These are phyloP conservation scores for Beauveria asiatica DNA, from an alignment of 2,329 filamentous ascomycete species.

Conservation along the genomic window DNA sequence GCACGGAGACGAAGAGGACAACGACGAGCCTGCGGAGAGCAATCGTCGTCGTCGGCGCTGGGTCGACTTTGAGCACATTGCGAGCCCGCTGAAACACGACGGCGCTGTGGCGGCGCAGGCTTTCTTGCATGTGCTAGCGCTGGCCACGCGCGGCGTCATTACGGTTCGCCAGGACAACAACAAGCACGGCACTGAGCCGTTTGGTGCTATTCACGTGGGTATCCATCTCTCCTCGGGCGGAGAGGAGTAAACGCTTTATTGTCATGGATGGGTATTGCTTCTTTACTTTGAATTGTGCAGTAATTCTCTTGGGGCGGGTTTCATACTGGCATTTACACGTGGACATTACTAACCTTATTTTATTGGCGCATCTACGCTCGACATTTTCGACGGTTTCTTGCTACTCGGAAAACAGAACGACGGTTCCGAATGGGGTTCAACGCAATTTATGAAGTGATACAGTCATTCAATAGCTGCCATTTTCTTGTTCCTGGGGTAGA, in stretches of 20 bases:
- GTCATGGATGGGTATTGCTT: background rate
- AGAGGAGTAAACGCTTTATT: background rate
- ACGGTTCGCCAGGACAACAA: slow-evolving; percentile 50
- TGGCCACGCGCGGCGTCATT: slow-evolving; percentile 59
- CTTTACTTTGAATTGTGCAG: background rate
- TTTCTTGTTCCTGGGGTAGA: background rate
- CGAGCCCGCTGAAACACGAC: slow-evolving; percentile 47
- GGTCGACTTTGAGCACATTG: slow-evolving; percentile 61
- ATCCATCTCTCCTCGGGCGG: slow-evolving; percentile 17
- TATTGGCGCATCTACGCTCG: background rate
- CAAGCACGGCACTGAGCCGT: slow-evolving; percentile 25
- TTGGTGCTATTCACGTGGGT: slow-evolving; percentile 40
- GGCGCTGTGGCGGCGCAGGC: slow-evolving; percentile 63
- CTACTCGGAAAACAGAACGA: background rate
- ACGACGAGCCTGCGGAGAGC: slow-evolving; percentile 9
- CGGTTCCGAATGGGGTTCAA: background rate
- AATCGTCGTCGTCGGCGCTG: slow-evolving; percentile 29
- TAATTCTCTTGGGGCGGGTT: slow-evolving; percentile 3
- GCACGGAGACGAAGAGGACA: slow-evolving; percentile 23
- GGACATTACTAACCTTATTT: too few relatives aligned
- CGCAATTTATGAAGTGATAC: background rate
- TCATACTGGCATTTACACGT: too few relatives aligned
- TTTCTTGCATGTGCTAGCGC: slow-evolving; percentile 63
- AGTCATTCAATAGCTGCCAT: background rate
- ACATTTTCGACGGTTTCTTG: background rate